Percentiles rank a stretch among this genome's conserved stretches.
Evolutionary conservation across 345 rosid species (phyloP).

Genomic region (Eucalyptus tenuipes): DNA sequence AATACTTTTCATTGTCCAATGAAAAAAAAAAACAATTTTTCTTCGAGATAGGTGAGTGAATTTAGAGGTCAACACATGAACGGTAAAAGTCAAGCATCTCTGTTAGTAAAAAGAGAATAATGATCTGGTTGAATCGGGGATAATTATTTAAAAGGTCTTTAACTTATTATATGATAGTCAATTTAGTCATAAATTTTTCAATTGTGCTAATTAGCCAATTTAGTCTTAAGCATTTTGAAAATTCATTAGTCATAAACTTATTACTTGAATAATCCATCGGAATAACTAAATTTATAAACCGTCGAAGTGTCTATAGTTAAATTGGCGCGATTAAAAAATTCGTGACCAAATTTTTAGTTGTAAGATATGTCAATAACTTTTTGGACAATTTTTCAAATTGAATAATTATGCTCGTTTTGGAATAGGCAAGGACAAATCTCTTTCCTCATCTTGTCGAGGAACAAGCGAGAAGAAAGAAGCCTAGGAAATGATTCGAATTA

Average conservation of each 20-base stretch:
- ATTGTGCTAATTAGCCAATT: rapidly evolving
- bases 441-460: neutral
- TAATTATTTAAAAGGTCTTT: rapidly evolving
- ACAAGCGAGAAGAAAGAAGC: neutral
- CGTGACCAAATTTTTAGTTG: rapidly evolving
- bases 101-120: neutral
- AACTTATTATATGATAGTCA: rapidly evolving
- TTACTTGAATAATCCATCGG: too few species aligned
- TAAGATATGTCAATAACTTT: neutral
- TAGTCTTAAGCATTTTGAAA: rapidly evolving
- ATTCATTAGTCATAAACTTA: too few species aligned
- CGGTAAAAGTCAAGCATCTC: neutral
- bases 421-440: neutral
- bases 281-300: too few species aligned
- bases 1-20: neutral
- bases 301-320: rapidly evolving
- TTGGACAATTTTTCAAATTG: too few species aligned
- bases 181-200: rapidly evolving
- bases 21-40: neutral
- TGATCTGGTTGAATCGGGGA: neutral
- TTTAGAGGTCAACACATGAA: neutral
- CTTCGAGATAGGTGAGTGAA: neutral
- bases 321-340: rapidly evolving
- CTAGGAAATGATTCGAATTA: neutral
- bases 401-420: neutral